Conservation (phyloP, 805 yeast species). For the Cyberlindnera suaveolens region DNA sequence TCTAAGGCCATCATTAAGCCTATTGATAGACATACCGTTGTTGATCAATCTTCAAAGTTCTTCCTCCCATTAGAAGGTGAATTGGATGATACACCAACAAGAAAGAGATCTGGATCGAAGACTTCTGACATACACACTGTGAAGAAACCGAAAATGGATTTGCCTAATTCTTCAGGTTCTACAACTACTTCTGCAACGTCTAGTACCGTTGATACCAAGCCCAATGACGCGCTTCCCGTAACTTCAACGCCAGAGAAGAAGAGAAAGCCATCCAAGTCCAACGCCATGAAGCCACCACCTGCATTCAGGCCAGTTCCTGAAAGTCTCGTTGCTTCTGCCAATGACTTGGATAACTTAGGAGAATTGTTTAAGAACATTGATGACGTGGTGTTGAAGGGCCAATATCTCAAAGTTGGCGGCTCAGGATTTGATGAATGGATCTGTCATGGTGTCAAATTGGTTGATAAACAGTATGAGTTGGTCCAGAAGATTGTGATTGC, state of each 20-base stretch:
- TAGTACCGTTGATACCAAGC: neutral
- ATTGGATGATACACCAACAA: constrained; percentile 13
- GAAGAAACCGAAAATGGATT: constrained; percentile 2
- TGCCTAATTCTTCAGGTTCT: neutral
- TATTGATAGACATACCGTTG: constrained; percentile 3
- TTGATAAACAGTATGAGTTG: constrained; percentile 28
- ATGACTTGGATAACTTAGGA: constrained; percentile 4
- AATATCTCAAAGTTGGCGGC: constrained; percentile 24
- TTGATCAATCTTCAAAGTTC: constrained; percentile 18
- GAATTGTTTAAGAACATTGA: constrained; percentile 17
- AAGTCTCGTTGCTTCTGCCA: constrained; percentile 5
- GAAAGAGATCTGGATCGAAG: constrained; percentile 6
- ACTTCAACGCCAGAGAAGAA: neutral
- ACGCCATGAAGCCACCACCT: constrained; percentile 8
- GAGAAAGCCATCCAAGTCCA: neutral
- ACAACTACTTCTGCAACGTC: neutral
- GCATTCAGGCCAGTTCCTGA: constrained; percentile 6
- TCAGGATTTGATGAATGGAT: constrained; percentile 32
- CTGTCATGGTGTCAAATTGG: constrained; percentile 27
- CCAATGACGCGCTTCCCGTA: neutral
- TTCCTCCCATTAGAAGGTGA: constrained; percentile 11
- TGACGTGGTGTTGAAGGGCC: constrained; percentile 16
- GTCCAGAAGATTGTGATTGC: constrained; percentile 29
- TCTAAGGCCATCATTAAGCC: constrained; percentile 6
- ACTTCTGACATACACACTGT: neutral